Conservation (phyloP, 2,329 filamentous ascomycete species). For the Dothistroma pini region DNA sequence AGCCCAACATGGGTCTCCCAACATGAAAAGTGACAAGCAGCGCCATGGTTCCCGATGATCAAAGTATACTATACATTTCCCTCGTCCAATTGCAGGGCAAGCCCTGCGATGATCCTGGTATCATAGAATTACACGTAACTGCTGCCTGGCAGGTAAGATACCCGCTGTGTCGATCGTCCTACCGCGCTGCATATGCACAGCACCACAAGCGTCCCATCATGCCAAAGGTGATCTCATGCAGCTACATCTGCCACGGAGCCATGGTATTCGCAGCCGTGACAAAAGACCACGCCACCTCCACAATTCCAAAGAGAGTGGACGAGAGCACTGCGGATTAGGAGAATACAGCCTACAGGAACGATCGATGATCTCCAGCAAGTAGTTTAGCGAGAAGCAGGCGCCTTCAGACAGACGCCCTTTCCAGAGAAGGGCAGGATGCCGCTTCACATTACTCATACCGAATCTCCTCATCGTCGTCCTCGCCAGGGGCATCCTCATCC, state of each 20-base stretch:
- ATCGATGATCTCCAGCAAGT: constrained; percentile 1
- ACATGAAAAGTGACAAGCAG: not conserved
- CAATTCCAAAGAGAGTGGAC: not conserved
- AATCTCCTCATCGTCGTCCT: constrained; percentile 31
- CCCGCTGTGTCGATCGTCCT: not conserved
- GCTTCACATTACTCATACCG: constrained; percentile 24
- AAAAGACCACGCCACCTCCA: not conserved
- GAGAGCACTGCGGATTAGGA: no score
- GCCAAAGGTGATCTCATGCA: not conserved
- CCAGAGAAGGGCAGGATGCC: not conserved
- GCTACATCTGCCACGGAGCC: not conserved
- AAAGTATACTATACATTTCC: not conserved
- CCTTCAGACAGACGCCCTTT: not conserved
- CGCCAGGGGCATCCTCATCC: constrained; percentile 25
- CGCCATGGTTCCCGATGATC: not conserved
- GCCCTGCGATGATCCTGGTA: not conserved
- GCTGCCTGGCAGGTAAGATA: not conserved
- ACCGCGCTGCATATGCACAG: not conserved
- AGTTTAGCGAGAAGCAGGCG: not conserved
- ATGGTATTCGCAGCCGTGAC: not conserved
- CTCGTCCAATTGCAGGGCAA: not conserved
- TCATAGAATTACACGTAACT: not conserved
- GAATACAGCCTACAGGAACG: not conserved
- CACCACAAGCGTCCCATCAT: not conserved
- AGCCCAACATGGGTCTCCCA: not conserved